Base-by-base conservation (phyloP, 78 protist genomes). In the Planoprotostelium fungivorum region DNA sequence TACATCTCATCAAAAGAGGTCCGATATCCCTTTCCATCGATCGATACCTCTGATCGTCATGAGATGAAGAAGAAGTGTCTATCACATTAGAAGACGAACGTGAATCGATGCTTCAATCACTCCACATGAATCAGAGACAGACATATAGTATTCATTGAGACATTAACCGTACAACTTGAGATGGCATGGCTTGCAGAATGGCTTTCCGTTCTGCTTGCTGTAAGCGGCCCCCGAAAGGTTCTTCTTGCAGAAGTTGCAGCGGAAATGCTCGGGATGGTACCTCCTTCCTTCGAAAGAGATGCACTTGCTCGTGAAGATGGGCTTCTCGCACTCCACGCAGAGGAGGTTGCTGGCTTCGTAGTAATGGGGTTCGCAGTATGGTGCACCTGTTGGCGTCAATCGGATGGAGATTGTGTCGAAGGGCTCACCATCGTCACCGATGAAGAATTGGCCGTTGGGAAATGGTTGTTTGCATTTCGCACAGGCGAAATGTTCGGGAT, bases 401-500 rank as follows among this genome's bases (percentile, higher is more conserved):
- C 73, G 73, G 16, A n/a, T n/a, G n/a, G n/a, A n/a, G n/a, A n/a
- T n/a, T n/a, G n/a, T n/a, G 73, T 25, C 73, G 16, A 51, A 51
- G 16, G 73, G 73, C 73, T 51, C 16, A 51, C 73, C 73, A 51
- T 51, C 73, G 16, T 51, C 73, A 25, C 73, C 73, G 16, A 51
- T 51, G 16, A 51, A 51, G 73, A 51, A 51, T 51, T 51, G 73
- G 5, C 73, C 73, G 16, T 51, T 16, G 5, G 73, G 31, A 51
- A 51, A 51, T 5, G 73, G 73, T 51, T 51, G 73, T 16, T 91
- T 38, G 86, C 94, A 91, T 73, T 89, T 91, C 16, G 85, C 29
- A 39, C 94, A 91, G 5, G 38, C n/a, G 89, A 91, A 91, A 36
- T 91, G 94, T 39, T 91, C 94, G 1, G 94, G 94, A 91, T 91